These are phyloP conservation scores for Pseudonectria foliicola DNA, from an alignment of 2,329 filamentous ascomycete species.

Conservation along the genomic window DNA sequence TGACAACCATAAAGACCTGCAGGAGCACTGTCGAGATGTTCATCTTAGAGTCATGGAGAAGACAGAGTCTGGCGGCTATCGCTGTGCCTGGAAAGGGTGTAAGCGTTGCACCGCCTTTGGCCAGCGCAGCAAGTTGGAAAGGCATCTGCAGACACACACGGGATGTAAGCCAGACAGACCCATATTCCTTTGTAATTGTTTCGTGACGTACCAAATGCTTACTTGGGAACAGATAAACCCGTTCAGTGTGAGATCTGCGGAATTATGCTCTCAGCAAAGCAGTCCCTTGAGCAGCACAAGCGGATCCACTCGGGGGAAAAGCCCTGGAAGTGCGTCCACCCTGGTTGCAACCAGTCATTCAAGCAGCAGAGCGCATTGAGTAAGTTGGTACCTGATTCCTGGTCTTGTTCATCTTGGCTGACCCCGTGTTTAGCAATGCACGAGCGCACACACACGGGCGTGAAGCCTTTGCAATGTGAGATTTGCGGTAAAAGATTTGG, in stretches of 20 bases:
- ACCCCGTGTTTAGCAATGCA: slow-evolving; percentile 50
- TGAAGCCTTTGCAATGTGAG: slow-evolving; percentile 54
- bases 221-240: slow-evolving; percentile 44
- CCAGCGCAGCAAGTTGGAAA: slow-evolving; percentile 56
- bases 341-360: slow-evolving; percentile 50
- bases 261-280: slow-evolving; percentile 56
- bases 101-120: slow-evolving; percentile 46
- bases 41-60: slow-evolving; percentile 43
- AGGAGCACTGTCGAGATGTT: slow-evolving; percentile 44
- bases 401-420: slow-evolving; percentile 5
- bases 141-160: slow-evolving; percentile 60
- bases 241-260: slow-evolving; percentile 50
- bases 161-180: slow-evolving; percentile 41
- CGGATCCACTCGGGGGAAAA: slow-evolving; percentile 60
- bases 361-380: slow-evolving; percentile 62
- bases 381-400: slow-evolving; percentile 29
- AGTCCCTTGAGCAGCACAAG: slow-evolving; percentile 60
- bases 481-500: slow-evolving; percentile 53
- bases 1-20: slow-evolving; percentile 40
- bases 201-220: slow-evolving; percentile 4
- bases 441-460: slow-evolving; percentile 56
- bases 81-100: slow-evolving; percentile 52
- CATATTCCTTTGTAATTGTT: background rate
- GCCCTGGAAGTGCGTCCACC: slow-evolving; percentile 49
- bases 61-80: slow-evolving; percentile 37